Base-by-base conservation (phyloP, 208 protist genomes). In the Acanthamoeba culbertsoni region DNA sequence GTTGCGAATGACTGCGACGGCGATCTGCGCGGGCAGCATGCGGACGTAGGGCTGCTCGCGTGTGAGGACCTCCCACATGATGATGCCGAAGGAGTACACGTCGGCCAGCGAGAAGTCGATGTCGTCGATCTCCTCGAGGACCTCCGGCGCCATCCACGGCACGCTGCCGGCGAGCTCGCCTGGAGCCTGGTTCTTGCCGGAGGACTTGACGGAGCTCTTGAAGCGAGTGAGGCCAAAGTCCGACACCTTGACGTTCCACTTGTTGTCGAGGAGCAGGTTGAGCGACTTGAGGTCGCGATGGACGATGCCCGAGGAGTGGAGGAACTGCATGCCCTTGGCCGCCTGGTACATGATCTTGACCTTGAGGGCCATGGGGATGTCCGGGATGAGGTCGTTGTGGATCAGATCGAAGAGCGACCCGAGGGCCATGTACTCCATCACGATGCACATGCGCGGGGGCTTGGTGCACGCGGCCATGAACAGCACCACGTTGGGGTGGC, bases 201-300 rank as follows among this genome's bases (percentile, higher is more conserved):
- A 8, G 62, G 51, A 31, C 28, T 62, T 63, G 46, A 55, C 31
- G 23, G 46, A 55, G 77, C 46, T n/a, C 77, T 88, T 88, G 77
- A 88, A 63, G 20, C 77, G 77, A 4, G 48, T 88, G 28, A 88
- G 77, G 4, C 77, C 77, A 63, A 88, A 88, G 77, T 88, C 77
- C 12, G 48, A 63, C 51, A 88, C 77, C 3, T 63, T 62, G 18
- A 59, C 26, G 63, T 88, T 48, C 59, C 68, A 82, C 33, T 73
- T 82, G 71, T 3, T 10, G 42, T 62, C 59, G 26, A 94, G 73
- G 31, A 94, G 62, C n/a, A 94, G 68, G 63, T 94, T 94, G 33
- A 62, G 82, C 31, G 62, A 62, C 53, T 94, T 94, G 55, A 94
- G 71, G 62, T 94, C 93, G 6, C 93, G 10, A 53, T 94, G 93